Evolutionary conservation across 805 yeast genomes (phyloP), one percentile per base, ranked within the genome.

Genomic region (Dipodascus geniculatus): DNA sequence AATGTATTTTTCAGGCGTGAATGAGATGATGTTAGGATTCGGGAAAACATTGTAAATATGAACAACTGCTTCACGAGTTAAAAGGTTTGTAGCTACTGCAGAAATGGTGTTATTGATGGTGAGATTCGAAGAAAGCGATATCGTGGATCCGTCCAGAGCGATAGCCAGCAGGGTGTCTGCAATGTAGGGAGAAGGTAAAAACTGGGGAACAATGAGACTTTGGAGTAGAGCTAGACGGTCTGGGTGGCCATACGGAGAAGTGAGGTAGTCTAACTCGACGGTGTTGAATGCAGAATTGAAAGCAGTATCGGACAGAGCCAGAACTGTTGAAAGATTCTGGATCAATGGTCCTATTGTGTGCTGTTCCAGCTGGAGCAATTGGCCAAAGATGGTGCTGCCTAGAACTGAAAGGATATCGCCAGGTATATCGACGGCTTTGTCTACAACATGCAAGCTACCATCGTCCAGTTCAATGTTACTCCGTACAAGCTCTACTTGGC

Each of bases 391-490:
- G 56, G 44, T 17, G 48, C 23, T 9, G 23, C 44, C 53, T 16
- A 60, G 50, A 14, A 54, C 31, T 2, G 48, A 48, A 28, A 57
- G 48, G 6, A 56, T 8, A 6, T 47, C 23, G 57, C 23, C 63
- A 55, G 50, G 68, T 68, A 61, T 68, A 68, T 31, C 60, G 38
- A 14, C 72, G 70, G 1, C 84, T 57, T 9, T 76, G 60, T 17
- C 68, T 1, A 85, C 71, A 0, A 85, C 88, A 55, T 85, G 87
- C 11, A 87, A 78, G 24, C 77, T 78, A 0, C 90, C 79, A 59
- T 80, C 74, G 60, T 82, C 74, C 73, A 1, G 93, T 38, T 38
- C 20, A 17, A 38, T 38, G 14, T 38, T 38, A 6, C 20, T 17
- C 4, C 4, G 20, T 3, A 17, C 8, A 38, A 38, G 4, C 4